phyloP scores from a whole-genome alignment of 495 filamentous ascomycete genomes.

The Clohesyomyces aquaticus region DNA sequence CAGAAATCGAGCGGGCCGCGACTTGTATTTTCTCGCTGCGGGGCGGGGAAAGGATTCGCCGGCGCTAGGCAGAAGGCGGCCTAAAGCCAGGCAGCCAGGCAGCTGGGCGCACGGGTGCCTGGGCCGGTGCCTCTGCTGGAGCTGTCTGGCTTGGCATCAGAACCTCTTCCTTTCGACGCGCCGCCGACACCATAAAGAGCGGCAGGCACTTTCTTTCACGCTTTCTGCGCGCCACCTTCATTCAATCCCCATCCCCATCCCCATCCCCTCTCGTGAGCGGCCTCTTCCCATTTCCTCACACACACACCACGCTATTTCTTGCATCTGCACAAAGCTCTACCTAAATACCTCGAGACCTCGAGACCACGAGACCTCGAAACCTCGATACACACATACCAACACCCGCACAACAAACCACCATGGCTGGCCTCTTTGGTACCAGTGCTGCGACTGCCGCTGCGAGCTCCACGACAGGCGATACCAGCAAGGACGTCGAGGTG shows the following conservation, averaged over 20 bases:
- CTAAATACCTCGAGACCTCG: background rate
- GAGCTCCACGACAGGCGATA: conserved; percentile 81
- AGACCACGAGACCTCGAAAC: too few species aligned
- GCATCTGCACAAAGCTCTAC: background rate
- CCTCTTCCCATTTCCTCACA: background rate
- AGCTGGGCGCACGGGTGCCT: conserved; percentile 17
- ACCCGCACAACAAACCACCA: conserved; percentile 39
- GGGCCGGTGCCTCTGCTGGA: background rate
- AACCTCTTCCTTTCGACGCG: background rate
- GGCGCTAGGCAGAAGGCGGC: conserved; percentile 33
- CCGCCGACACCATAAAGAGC: background rate
- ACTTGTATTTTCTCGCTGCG: conserved; percentile 21
- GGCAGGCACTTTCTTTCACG: conserved; percentile 11
- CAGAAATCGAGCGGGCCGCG: conserved; percentile 39
- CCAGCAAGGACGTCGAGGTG: conserved; percentile 83
- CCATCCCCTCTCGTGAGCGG: background rate
- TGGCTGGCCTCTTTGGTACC: conserved; percentile 71
- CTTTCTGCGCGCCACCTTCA: background rate
- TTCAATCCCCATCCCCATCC: background rate
- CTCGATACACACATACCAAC: background rate
- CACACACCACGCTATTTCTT: too few species aligned
- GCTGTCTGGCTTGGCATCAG: conserved; percentile 7
- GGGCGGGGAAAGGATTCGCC: background rate
- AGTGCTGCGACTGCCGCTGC: conserved; percentile 48
- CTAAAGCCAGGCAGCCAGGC: too few species aligned